A percentile compares a stretch with the other conserved stretches of the same genome.
These are phyloP conservation scores for Filosporella fistucella DNA, from an alignment of 495 filamentous ascomycete species.

Conservation along the genomic window DNA sequence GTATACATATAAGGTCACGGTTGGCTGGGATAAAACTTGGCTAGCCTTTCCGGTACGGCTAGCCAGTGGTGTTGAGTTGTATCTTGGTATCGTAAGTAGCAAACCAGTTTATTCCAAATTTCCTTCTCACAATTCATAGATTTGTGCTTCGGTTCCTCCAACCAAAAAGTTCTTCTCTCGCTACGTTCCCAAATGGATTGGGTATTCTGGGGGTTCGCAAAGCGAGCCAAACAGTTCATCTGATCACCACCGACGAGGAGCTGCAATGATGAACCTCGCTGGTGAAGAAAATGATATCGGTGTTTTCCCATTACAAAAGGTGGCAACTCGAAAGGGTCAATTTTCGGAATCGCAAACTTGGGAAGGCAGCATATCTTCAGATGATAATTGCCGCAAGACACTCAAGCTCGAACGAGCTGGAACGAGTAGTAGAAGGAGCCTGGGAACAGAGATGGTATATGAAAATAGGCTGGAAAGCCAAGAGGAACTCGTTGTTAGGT, in stretches of 20 bases:
- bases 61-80: slow-evolving; percentile 49
- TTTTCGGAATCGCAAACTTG: too few species aligned
- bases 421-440: too few species aligned
- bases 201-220: not conserved
- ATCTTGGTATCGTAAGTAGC: slow-evolving; percentile 52
- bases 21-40: slow-evolving; percentile 48
- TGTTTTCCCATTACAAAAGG: not conserved
- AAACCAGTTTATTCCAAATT: not conserved
- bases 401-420: too few species aligned
- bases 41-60: slow-evolving; percentile 46
- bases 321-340: too few species aligned
- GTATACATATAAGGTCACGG: slow-evolving; percentile 22
- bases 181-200: slow-evolving; percentile 29
- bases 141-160: slow-evolving; percentile 52
- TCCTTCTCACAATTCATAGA: slow-evolving; percentile 25
- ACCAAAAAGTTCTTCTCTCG: slow-evolving; percentile 43
- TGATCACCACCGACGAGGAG: not conserved
- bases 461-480: too few species aligned
- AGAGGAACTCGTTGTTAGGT: too few species aligned
- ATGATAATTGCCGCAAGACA: too few species aligned
- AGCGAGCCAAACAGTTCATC: not conserved
- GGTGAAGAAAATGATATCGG: not conserved
- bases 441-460: too few species aligned
- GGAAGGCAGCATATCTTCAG: too few species aligned
- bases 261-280: not conserved